A percentile compares a stretch with the other conserved stretches of the same genome.
Conservation (phyloP, 306 rosid species). For the Vigna radiata region DNA sequence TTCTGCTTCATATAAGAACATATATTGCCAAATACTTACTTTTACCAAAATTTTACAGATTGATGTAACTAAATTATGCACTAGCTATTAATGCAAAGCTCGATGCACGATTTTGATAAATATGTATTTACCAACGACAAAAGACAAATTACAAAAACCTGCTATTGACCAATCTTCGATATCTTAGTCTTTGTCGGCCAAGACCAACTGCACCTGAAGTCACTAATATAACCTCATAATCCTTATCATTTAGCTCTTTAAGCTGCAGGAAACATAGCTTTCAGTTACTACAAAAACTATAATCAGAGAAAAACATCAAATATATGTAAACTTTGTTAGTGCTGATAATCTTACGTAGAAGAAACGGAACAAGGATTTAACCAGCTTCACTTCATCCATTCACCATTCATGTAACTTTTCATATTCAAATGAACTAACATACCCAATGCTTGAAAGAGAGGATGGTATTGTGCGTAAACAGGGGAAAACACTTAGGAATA, state of each 20-base stretch:
- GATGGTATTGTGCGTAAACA: no score
- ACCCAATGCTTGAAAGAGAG: background rate
- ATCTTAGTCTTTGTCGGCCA: conserved; percentile 86
- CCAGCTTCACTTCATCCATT: background rate
- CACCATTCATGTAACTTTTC: background rate
- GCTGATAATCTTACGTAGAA: background rate
- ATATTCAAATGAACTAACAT: background rate
- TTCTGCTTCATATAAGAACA: conserved; percentile 6
- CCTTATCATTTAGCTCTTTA: conserved; percentile 70
- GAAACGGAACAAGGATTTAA: conserved; percentile 12
- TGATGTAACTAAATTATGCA: conserved; percentile 1
- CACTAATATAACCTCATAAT: conserved; percentile 85
- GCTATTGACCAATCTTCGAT: conserved; percentile 85
- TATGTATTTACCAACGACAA: background rate
- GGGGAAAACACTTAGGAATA: background rate
- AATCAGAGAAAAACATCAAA: conserved; percentile 27
- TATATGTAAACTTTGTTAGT: background rate
- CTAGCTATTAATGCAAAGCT: conserved; percentile 26
- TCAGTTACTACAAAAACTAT: conserved; percentile 32
- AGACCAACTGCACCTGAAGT: conserved; percentile 94
- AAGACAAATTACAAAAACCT: conserved; percentile 58
- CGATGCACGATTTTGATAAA: background rate
- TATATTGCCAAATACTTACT: background rate
- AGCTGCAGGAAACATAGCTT: conserved; percentile 58
- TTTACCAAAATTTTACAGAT: background rate